Evolutionary conservation across 2,329 filamentous ascomycete genomes (phyloP).

Genomic region (Diaporthe citriasiana): DNA sequence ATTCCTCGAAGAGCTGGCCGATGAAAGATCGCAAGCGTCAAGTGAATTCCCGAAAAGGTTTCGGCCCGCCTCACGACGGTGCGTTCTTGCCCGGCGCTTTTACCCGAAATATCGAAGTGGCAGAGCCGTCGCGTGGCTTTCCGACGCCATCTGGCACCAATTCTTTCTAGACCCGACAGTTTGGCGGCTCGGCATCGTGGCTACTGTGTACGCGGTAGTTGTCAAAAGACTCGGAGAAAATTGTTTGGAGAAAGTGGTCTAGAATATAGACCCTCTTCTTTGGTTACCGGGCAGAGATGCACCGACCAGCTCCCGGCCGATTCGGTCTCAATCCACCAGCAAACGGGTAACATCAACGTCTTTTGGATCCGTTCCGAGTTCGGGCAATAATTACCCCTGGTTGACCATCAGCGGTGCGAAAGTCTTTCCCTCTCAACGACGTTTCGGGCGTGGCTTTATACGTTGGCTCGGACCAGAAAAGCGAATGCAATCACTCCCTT

Average conservation of each 20-base stretch:
- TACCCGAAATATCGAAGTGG: conserved; percentile 12
- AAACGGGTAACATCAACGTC: not conserved
- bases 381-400: not conserved
- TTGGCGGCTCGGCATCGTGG: not conserved
- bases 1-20: too few species aligned
- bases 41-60: not conserved
- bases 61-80: conserved; percentile 18
- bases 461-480: not conserved
- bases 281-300: not conserved
- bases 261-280: not conserved
- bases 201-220: not conserved
- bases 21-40: not conserved
- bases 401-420: not conserved
- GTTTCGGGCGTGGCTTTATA: not conserved
- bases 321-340: not conserved
- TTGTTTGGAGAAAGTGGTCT: not conserved
- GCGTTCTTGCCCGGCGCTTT: conserved; percentile 22
- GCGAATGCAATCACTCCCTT: not conserved
- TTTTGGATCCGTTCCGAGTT: not conserved
- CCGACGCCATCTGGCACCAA: conserved; percentile 17
- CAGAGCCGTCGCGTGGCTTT: conserved; percentile 16
- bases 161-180: not conserved
- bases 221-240: not conserved
- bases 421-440: not conserved
- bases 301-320: not conserved